A percentile compares a stretch with the other conserved stretches of the same genome.
Conservation (phyloP, 2,329 filamentous ascomycete genomes). For the Verticillium tricorpus region DNA sequence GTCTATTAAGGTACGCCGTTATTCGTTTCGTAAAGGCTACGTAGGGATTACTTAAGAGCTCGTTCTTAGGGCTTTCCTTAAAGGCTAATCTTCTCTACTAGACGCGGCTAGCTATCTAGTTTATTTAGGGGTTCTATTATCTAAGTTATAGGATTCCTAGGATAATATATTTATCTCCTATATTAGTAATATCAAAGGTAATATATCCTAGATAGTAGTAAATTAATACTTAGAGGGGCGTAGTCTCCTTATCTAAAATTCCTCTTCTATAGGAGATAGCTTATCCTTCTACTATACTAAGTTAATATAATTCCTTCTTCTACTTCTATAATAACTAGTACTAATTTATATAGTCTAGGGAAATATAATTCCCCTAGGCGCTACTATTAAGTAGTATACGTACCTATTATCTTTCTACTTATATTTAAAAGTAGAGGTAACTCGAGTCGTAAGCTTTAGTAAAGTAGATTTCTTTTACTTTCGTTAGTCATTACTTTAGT, state of each 20-base stretch:
- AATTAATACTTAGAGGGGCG: background rate
- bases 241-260: background rate
- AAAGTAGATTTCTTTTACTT: too few species aligned
- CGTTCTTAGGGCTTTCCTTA: too few species aligned
- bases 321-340: background rate
- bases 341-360: background rate
- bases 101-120: background rate
- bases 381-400: background rate
- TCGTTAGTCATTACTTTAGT: too few species aligned
- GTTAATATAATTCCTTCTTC: background rate
- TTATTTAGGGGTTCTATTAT: background rate
- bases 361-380: background rate
- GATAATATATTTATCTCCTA: background rate
- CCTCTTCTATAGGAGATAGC: background rate
- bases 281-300: background rate
- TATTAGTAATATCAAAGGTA: background rate
- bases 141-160: background rate
- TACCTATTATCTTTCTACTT: too few species aligned
- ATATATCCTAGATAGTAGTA: background rate
- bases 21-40: too few species aligned
- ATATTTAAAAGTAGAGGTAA: too few species aligned
- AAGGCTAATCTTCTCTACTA: background rate
- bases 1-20: too few species aligned
- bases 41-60: too few species aligned
- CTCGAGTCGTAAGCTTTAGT: too few species aligned